Percentiles rank a stretch among this genome's conserved stretches.
Evolutionary conservation across 2,329 filamentous ascomycete species (phyloP).

Genomic region (Aspergillus texensis): DNA sequence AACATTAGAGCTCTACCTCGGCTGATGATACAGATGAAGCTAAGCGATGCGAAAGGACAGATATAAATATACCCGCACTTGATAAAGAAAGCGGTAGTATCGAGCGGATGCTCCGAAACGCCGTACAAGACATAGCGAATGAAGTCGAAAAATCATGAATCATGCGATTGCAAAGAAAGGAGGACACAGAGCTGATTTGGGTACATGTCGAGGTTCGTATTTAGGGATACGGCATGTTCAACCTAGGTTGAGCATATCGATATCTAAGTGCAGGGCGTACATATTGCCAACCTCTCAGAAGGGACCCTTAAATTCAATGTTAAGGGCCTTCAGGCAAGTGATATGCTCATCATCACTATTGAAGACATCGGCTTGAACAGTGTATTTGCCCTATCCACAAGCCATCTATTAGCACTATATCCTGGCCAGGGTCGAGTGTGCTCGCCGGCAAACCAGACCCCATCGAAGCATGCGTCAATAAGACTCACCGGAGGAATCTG

Average conservation of each 20-base stretch:
- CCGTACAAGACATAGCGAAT: conserved; percentile 14
- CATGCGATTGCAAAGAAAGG: conserved; percentile 10
- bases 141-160: conserved; percentile 5
- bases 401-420: conserved; percentile 11
- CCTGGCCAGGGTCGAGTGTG: too few species aligned
- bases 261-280: neutral
- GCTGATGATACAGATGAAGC: neutral
- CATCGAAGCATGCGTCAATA: neutral
- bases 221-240: neutral
- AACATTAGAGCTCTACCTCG: neutral
- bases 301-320: conserved; percentile 35
- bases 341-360: conserved; percentile 72
- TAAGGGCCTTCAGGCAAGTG: conserved; percentile 77
- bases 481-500: conserved; percentile 83
- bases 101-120: conserved; percentile 16
- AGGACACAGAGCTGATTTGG: neutral
- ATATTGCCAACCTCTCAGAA: conserved; percentile 2
- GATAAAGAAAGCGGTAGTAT: neutral
- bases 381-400: conserved; percentile 75
- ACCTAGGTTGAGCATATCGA: neutral
- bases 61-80: neutral
- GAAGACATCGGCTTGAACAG: conserved; percentile 82
- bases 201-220: conserved; percentile 5
- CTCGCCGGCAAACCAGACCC: neutral
- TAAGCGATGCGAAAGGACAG: neutral